Conservation (phyloP, 352 stramenopile species). For the Phytophthora nicotianae region DNA sequence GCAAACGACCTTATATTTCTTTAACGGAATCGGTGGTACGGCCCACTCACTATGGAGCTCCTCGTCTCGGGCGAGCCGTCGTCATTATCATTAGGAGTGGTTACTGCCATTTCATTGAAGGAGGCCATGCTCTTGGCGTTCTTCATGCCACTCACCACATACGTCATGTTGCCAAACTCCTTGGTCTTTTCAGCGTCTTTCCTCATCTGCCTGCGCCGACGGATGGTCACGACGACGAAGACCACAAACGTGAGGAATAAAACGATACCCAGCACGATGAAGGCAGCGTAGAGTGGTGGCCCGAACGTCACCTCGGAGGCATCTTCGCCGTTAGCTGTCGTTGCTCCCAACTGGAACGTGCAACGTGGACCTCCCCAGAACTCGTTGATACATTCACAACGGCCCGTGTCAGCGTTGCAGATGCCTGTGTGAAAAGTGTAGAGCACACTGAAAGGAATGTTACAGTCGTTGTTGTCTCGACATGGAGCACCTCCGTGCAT, state of each 20-base stretch:
- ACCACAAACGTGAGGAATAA: slow-evolving; percentile 48
- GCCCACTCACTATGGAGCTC: slow-evolving; percentile 30
- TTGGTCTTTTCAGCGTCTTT: slow-evolving; percentile 46
- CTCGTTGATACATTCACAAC: slow-evolving; percentile 61
- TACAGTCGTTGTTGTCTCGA: slow-evolving; percentile 60
- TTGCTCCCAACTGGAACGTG: slow-evolving; percentile 51
- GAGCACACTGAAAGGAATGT: slow-evolving; percentile 45
- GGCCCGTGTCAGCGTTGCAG: slow-evolving; percentile 46
- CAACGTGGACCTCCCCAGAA: slow-evolving; percentile 73
- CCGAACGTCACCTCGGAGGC: slow-evolving; percentile 34
- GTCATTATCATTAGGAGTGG: slow-evolving; percentile 23
- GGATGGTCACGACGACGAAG: slow-evolving; percentile 46
- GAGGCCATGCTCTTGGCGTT: slow-evolving; percentile 31
- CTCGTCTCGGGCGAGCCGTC: slow-evolving; percentile 14
- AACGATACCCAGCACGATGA: slow-evolving; percentile 29
- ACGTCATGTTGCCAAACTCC: slow-evolving; percentile 27
- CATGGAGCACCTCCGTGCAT: slow-evolving; percentile 65
- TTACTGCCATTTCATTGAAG: slow-evolving; percentile 20
- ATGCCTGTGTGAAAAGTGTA: slow-evolving; percentile 57
- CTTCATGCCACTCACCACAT: slow-evolving; percentile 33
- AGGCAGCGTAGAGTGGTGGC: slow-evolving; percentile 33
- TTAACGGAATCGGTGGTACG: slow-evolving; percentile 39
- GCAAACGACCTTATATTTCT: slow-evolving; percentile 30
- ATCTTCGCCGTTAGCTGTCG: slow-evolving; percentile 36
- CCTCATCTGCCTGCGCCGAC: slow-evolving; percentile 35